Evolutionary conservation across 768 basidiomycete genomes (phyloP), one percentile per base, ranked within the genome.

Genomic region (Hericium alpestre): DNA sequence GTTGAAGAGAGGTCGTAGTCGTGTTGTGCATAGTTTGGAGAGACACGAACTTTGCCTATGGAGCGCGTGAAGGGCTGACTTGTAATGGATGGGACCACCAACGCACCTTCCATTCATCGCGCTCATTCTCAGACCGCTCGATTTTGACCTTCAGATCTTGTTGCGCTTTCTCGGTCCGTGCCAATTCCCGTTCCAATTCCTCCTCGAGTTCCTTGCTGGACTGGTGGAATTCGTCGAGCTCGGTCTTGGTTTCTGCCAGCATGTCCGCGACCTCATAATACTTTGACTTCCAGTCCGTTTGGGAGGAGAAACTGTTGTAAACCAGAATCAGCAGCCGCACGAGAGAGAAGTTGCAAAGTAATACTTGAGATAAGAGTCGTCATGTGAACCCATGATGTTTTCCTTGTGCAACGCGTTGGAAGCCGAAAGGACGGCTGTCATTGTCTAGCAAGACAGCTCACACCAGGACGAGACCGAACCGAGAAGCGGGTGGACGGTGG

Each of bases 81-180:
- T 25, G 27, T 6, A 10, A 40, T 54, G 10, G 9, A n/a, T 41
- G 27, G 37, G 51, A 40, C 58, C 22, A 18, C 6, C 18, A 22
- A 72, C 81, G 55, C 57, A 92, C 93, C 86, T 95, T 95, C 93
- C 93, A 95, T 32, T 92, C 87, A 60, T 94, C 92, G 61, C 84
- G 79, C 67, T 93, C 92, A 40, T 70, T 70, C 66, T 90, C 87
- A 51, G 86, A 79, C 64, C 77, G 81, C 37, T 79, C 75, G 27
- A 80, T 83, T 70, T 86, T 90, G 63, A 81, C 76, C 73, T 78
- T 83, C 38, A 90, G 79, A 22, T 91, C 90, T 67, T 84, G 81
- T 67, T 92, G 88, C 1, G 87, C 78, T 70, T 84, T 87, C 73
- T 94, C 90, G 41, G 91, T 89, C 55, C 87, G 77, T 66, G 90